Evolutionary conservation across 2,329 filamentous ascomycete genomes (phyloP).

Genomic region (Albophoma yamanashiensis): DNA sequence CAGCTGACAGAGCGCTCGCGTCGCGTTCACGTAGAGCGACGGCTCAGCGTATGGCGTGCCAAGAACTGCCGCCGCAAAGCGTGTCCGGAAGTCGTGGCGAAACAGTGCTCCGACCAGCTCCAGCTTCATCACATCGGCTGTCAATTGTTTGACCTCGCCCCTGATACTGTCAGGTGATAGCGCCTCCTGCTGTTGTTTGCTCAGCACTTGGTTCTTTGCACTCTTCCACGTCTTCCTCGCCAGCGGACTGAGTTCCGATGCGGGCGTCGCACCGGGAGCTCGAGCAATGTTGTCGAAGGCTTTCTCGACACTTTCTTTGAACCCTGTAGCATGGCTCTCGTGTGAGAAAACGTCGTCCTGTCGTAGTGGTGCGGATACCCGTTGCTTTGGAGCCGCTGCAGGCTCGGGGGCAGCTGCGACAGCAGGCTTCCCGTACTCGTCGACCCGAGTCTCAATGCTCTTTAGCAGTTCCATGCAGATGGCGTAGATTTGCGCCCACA

Average conservation of each 20-base stretch:
- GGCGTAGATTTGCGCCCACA: slow-evolving; percentile 69
- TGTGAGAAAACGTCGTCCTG: slow-evolving; percentile 35
- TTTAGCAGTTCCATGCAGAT: slow-evolving; percentile 61
- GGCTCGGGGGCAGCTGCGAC: slow-evolving; percentile 20
- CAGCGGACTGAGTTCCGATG: slow-evolving; percentile 37
- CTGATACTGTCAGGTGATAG: slow-evolving; percentile 37
- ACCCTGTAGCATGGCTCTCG: slow-evolving; percentile 22
- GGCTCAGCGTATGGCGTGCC: slow-evolving; percentile 63
- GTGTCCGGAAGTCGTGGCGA: slow-evolving; percentile 55
- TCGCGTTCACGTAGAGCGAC: slow-evolving; percentile 58
- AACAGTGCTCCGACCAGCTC: slow-evolving; percentile 56
- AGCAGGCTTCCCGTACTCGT: slow-evolving; percentile 42
- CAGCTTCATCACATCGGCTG: slow-evolving; percentile 32
- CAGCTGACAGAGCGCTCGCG: slow-evolving; percentile 58
- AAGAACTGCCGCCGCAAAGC: slow-evolving; percentile 56
- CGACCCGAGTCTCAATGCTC: slow-evolving; percentile 56
- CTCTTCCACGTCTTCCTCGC: slow-evolving; percentile 38
- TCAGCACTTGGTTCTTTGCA: slow-evolving; percentile 36
- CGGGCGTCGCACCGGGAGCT: slow-evolving; percentile 36
- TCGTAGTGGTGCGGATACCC: slow-evolving; percentile 28
- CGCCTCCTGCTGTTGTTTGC: slow-evolving; percentile 43
- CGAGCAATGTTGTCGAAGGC: slow-evolving; percentile 30
- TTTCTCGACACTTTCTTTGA: slow-evolving; percentile 34
- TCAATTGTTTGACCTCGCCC: slow-evolving; percentile 35
- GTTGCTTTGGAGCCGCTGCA: slow-evolving; percentile 19